Conservation (phyloP, 2,329 filamentous ascomycete genomes). For the Cladosporium oxysporum region DNA sequence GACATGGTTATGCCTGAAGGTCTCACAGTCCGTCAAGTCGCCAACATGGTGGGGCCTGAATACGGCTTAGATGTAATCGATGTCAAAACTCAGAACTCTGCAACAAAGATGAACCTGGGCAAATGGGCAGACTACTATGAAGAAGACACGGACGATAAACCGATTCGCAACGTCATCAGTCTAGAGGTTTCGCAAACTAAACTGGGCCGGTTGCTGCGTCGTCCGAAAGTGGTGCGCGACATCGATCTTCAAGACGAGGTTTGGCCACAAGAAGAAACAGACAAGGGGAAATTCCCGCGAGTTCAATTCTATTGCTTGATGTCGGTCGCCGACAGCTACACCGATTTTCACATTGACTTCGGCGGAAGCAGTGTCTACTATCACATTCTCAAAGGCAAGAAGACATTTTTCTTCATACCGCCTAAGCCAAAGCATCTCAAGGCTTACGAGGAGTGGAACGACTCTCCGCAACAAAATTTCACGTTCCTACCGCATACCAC, state of each 20-base stretch:
- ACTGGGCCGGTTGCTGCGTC: conserved; percentile 61
- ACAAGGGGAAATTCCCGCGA: conserved; percentile 60
- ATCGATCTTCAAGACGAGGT: conserved; percentile 59
- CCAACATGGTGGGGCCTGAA: conserved; percentile 63
- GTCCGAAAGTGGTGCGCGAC: conserved; percentile 66
- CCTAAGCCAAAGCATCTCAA: conserved; percentile 68
- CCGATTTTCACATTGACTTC: conserved; percentile 72
- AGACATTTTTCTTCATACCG: conserved; percentile 72
- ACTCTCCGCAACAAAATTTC: conserved; percentile 65
- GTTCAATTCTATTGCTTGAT: conserved; percentile 71
- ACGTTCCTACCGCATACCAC: conserved; percentile 66
- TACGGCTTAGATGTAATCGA: conserved; percentile 68
- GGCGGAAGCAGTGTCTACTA: conserved; percentile 71
- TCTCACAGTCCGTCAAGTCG: conserved; percentile 64
- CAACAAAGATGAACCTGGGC: conserved; percentile 63
- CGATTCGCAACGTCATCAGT: conserved; percentile 69
- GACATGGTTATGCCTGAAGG: conserved; percentile 69
- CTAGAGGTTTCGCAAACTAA: conserved; percentile 66
- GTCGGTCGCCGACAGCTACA: conserved; percentile 71
- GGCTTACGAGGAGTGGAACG: conserved; percentile 71
- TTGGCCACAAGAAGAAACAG: conserved; percentile 55
- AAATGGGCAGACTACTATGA: conserved; percentile 71
- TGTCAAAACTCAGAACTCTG: conserved; percentile 66
- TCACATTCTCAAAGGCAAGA: conserved; percentile 67
- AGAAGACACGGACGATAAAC: conserved; percentile 59